These are phyloP conservation scores for Citrus unshiu DNA, from an alignment of 345 rosid species.

Conservation along the genomic window DNA sequence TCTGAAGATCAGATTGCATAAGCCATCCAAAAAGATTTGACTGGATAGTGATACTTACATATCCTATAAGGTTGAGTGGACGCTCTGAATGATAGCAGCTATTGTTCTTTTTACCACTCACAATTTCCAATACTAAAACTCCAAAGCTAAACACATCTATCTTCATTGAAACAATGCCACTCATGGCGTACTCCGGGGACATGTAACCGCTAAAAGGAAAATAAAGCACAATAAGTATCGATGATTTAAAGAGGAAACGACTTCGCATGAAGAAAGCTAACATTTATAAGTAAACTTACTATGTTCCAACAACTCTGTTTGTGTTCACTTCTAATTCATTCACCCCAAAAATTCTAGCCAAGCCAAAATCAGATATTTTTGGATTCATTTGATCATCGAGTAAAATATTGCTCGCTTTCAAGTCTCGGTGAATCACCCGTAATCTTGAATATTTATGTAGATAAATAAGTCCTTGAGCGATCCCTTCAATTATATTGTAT, in stretches of 20 bases:
- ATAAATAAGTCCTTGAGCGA: constrained; percentile 14
- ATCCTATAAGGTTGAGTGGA: constrained; percentile 10
- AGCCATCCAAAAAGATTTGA: neutral
- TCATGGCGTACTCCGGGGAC: constrained; percentile 9
- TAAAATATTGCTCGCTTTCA: constrained; percentile 14
- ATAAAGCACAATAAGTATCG: too few species aligned
- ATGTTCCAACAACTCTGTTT: constrained; percentile 14
- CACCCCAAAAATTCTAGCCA: neutral
- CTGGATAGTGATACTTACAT: constrained; percentile 1
- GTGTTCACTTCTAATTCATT: constrained; percentile 1
- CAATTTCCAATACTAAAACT: constrained; percentile 5
- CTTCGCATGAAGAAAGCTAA: neutral
- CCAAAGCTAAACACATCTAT: constrained; percentile 16
- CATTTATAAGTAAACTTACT: constrained; percentile 2
- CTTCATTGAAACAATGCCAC: constrained; percentile 1
- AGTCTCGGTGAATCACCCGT: constrained; percentile 4
- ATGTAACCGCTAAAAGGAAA: neutral
- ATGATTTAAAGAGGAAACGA: neutral
- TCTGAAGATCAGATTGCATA: neutral
- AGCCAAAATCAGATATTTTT: constrained; percentile 4
- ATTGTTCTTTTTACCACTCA: constrained; percentile 3
- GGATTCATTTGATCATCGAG: constrained; percentile 2
- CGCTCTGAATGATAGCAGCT: constrained; percentile 9
- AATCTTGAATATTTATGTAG: constrained; percentile 3
- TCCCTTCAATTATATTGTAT: constrained; percentile 10